A percentile compares a stretch with the other conserved stretches of the same genome.
These are phyloP conservation scores for Sporobolomyces phaffii DNA, from an alignment of 768 basidiomycete species.

Conservation along the genomic window DNA sequence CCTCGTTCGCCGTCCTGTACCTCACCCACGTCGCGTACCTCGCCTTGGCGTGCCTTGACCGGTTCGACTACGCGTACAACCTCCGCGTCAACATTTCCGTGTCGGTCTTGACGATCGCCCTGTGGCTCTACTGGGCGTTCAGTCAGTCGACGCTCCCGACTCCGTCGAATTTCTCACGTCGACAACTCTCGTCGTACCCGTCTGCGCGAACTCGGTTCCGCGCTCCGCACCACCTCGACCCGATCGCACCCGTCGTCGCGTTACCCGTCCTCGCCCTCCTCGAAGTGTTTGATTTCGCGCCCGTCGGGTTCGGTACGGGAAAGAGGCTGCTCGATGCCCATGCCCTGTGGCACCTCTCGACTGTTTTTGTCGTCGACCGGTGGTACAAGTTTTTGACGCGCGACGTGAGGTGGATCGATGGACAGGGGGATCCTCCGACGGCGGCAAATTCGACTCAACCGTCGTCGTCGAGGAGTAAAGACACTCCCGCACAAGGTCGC, in stretches of 20 bases:
- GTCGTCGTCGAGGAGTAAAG: not conserved
- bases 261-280: conserved; percentile 70
- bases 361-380: conserved; percentile 63
- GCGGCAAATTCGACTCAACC: not conserved
- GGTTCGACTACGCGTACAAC: conserved; percentile 92
- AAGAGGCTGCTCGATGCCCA: conserved; percentile 77
- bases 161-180: conserved; percentile 41
- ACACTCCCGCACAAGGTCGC: not conserved
- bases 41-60: conserved; percentile 54
- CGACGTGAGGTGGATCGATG: conserved; percentile 53
- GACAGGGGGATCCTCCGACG: conserved; percentile 19
- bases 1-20: conserved; percentile 48
- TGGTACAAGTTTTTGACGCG: conserved; percentile 83
- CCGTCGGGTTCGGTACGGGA: conserved; percentile 48
- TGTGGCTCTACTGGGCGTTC: conserved; percentile 73
- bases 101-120: conserved; percentile 68
- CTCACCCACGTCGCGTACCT: conserved; percentile 73
- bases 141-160: conserved; percentile 57
- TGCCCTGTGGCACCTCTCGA: conserved; percentile 83
- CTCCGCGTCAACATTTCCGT: conserved; percentile 72
- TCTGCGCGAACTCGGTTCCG: conserved; percentile 50
- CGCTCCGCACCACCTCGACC: conserved; percentile 38
- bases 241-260: conserved; percentile 54
- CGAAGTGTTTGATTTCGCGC: conserved; percentile 88
- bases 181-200: conserved; percentile 46